Conservation (phyloP, 805 yeast species). For the Zygosaccharomyces siamensis region DNA sequence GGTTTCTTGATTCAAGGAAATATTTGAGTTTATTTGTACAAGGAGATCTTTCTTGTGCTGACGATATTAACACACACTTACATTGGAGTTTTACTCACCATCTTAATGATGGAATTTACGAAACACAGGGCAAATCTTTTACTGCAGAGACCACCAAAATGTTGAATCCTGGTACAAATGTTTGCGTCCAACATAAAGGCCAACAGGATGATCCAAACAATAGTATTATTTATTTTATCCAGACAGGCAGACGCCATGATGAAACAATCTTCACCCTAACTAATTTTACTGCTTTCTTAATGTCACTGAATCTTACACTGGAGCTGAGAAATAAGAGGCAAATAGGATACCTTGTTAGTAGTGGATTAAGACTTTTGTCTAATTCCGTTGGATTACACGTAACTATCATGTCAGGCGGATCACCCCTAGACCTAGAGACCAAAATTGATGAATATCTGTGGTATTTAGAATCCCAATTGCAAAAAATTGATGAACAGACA, state of each 20-base stretch:
- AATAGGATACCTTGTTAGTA: constrained; percentile 57
- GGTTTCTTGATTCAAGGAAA: constrained; percentile 31
- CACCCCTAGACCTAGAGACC: constrained; percentile 39
- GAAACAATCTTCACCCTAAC: constrained; percentile 38
- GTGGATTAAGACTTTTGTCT: constrained; percentile 50
- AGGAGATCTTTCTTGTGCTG: constrained; percentile 41
- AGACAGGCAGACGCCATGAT: constrained; percentile 48
- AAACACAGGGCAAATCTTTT: not conserved
- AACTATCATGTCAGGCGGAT: constrained; percentile 48
- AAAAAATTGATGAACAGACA: constrained; percentile 30
- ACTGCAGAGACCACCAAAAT: constrained; percentile 31
- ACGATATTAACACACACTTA: constrained; percentile 25
- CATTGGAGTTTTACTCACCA: constrained; percentile 30
- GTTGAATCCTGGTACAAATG: constrained; percentile 38
- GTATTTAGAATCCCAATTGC: constrained; percentile 38
- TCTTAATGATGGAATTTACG: constrained; percentile 10
- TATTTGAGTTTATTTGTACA: constrained; percentile 43
- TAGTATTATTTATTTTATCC: constrained; percentile 50
- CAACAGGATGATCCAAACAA: constrained; percentile 47
- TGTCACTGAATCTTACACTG: constrained; percentile 41
- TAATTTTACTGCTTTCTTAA: constrained; percentile 42
- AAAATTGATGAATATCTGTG: constrained; percentile 47
- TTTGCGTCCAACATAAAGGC: constrained; percentile 33
- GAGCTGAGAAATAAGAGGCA: constrained; percentile 53
- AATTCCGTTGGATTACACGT: constrained; percentile 56